Percentiles rank a stretch among this genome's conserved stretches.
Conservation (phyloP, 495 filamentous ascomycete species). For the Xanthoparmelia taractica region DNA sequence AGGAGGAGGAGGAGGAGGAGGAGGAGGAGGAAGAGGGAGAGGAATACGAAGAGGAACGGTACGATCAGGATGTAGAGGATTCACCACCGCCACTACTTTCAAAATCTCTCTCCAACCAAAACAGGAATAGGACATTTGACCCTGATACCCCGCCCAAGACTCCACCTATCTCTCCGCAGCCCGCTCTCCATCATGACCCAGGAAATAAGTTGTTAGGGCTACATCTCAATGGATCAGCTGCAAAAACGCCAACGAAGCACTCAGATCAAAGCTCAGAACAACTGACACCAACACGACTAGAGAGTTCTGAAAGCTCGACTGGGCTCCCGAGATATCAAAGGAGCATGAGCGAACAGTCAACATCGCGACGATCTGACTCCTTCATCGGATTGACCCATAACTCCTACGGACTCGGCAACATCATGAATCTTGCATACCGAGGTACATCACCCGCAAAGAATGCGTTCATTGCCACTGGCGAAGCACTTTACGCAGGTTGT, state of each 20-base stretch:
- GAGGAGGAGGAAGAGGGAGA: background rate
- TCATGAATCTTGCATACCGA: slow-evolving; percentile 25
- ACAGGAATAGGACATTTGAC: background rate
- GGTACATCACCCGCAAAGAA: slow-evolving; percentile 24
- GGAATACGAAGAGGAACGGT: background rate
- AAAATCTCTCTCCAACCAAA: background rate
- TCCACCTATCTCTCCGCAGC: slow-evolving; percentile 1
- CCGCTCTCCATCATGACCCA: background rate
- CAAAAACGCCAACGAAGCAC: background rate
- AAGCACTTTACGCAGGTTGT: slow-evolving; percentile 25
- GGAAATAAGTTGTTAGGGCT: background rate
- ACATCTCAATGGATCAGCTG: background rate
- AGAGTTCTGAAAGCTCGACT: background rate
- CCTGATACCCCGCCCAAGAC: background rate
- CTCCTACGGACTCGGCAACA: slow-evolving; percentile 21
- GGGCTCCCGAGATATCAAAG: background rate
- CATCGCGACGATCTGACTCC: slow-evolving; percentile 23
- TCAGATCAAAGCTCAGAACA: background rate
- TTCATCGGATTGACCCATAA: slow-evolving; percentile 21
- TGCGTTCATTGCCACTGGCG: slow-evolving; percentile 26
- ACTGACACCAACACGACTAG: background rate
- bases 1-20: background rate
- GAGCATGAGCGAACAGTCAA: slow-evolving; percentile 15
- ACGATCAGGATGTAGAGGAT: background rate
- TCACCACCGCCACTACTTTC: background rate